Evolutionary conservation across 768 basidiomycete genomes (phyloP).

Genomic region (Amanita fuliginea): DNA sequence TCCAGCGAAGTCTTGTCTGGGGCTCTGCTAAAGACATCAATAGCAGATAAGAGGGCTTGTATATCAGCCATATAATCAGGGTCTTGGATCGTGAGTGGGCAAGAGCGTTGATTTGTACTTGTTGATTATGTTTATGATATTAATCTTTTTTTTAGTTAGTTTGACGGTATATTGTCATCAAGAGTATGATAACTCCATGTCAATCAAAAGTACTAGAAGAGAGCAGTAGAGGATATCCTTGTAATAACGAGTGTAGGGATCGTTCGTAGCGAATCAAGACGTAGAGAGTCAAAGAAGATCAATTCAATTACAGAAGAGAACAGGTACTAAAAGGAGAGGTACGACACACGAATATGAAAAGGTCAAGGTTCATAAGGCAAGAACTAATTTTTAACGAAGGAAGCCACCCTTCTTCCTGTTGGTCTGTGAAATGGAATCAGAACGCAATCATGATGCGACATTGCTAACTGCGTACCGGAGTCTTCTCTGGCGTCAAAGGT

Average conservation of each 20-base stretch:
- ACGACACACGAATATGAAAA: constrained; percentile 18
- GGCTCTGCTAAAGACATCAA: constrained; percentile 69
- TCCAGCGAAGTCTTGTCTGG: constrained; percentile 80
- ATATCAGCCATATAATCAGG: constrained; percentile 46
- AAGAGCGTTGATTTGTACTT: constrained; percentile 21
- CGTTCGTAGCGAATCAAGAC: constrained; percentile 44
- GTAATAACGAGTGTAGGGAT: constrained; percentile 42
- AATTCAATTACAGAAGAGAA: constrained; percentile 29
- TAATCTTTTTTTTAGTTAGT: no score
- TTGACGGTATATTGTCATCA: constrained; percentile 37
- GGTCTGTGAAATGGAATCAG: constrained; percentile 26
- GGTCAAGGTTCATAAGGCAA: constrained; percentile 15
- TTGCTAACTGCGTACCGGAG: constrained; percentile 43
- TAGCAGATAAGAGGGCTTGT: constrained; percentile 62
- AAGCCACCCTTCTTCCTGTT: constrained; percentile 60
- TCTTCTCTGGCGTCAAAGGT: constrained; percentile 92
- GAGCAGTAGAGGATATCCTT: constrained; percentile 43
- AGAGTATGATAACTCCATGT: constrained; percentile 27
- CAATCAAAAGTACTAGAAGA: constrained; percentile 39
- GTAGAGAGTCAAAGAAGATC: constrained; percentile 22
- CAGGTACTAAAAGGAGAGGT: constrained; percentile 13
- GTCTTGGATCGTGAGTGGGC: constrained; percentile 12
- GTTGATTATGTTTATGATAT: constrained; percentile 24
- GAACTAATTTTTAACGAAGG: constrained; percentile 44
- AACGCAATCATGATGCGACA: constrained; percentile 8